phyloP scores from a whole-genome alignment of 176 grass and related monocot genomes.

The Pontederia paniculata region DNA sequence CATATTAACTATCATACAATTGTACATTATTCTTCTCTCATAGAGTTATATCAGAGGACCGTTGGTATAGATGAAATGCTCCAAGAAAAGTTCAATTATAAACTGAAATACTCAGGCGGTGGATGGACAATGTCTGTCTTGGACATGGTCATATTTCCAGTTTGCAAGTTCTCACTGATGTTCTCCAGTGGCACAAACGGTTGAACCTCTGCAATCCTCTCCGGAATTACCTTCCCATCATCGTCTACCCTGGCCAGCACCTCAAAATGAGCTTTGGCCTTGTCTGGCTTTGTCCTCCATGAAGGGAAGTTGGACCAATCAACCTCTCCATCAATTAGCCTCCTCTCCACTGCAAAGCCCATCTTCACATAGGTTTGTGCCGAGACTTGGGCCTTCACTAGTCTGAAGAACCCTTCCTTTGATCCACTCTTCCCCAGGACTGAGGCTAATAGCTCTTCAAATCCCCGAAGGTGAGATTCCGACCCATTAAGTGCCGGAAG shows the following conservation, averaged over 20 bases:
- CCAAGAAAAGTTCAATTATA: constrained; percentile 23
- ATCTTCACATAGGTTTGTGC: constrained; percentile 91
- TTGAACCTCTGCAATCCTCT: constrained; percentile 52
- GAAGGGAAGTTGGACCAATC: constrained; percentile 45
- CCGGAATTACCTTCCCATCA: constrained; percentile 47
- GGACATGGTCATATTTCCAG: constrained; percentile 45
- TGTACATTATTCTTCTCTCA: no score
- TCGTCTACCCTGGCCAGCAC: constrained; percentile 73
- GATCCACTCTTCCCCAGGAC: constrained; percentile 51
- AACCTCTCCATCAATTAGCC: constrained; percentile 36
- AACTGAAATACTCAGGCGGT: constrained; percentile 50
- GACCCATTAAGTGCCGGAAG: constrained; percentile 62
- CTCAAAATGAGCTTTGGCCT: constrained; percentile 52
- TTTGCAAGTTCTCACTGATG: constrained; percentile 26
- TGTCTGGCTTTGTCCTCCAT: constrained; percentile 69
- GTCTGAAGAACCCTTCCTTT: constrained; percentile 56
- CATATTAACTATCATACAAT: no score
- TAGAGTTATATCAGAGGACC: no score
- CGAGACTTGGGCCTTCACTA: constrained; percentile 46
- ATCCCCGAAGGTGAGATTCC: constrained; percentile 41
- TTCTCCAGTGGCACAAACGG: constrained; percentile 40
- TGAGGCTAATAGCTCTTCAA: constrained; percentile 73
- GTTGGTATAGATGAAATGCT: no score
- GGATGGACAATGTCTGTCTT: constrained; percentile 34
- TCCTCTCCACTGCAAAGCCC: constrained; percentile 57